Evolutionary conservation across 257 asterid species (phyloP).

Genomic region (Craterostigma plantagineum): DNA sequence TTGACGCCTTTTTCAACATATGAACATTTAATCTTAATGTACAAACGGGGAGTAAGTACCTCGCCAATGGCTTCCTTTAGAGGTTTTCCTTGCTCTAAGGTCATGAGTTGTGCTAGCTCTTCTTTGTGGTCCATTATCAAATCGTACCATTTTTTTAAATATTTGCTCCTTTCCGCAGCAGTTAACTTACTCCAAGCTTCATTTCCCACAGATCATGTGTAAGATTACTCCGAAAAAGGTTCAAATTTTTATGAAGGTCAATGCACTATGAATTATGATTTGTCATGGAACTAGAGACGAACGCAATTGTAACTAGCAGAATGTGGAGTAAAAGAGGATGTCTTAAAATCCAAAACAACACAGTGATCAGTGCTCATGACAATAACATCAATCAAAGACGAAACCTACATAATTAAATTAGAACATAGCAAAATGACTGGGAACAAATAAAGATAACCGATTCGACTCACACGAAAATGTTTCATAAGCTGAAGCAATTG

Average conservation of each 20-base stretch:
- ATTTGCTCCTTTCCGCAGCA: constrained; percentile 86
- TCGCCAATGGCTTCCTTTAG: constrained; percentile 92
- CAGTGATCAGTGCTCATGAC: no score
- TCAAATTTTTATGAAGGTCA: no score
- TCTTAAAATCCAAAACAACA: no score
- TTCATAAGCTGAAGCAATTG: constrained; percentile 67
- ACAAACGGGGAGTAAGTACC: constrained; percentile 27
- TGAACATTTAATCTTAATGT: not conserved
- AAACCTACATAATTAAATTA: no score
- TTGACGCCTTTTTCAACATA: not conserved
- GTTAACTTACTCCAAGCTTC: constrained; percentile 94
- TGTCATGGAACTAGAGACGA: no score
- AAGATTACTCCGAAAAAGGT: no score
- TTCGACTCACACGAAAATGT: constrained; percentile 60
- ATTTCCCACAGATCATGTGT: no score
- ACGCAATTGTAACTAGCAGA: no score
- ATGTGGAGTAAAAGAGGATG: no score
- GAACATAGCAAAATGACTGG: constrained; percentile 3
- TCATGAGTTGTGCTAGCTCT: constrained; percentile 88
- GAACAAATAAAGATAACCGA: not conserved
- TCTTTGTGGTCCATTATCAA: constrained; percentile 69
- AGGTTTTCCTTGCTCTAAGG: constrained; percentile 96
- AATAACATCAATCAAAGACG: no score
- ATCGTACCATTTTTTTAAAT: constrained; percentile 77
- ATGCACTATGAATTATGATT: no score